Evolutionary conservation across 2,329 filamentous ascomycete genomes (phyloP), one percentile per base, ranked within the genome.

Genomic region (Fusarium secorum): DNA sequence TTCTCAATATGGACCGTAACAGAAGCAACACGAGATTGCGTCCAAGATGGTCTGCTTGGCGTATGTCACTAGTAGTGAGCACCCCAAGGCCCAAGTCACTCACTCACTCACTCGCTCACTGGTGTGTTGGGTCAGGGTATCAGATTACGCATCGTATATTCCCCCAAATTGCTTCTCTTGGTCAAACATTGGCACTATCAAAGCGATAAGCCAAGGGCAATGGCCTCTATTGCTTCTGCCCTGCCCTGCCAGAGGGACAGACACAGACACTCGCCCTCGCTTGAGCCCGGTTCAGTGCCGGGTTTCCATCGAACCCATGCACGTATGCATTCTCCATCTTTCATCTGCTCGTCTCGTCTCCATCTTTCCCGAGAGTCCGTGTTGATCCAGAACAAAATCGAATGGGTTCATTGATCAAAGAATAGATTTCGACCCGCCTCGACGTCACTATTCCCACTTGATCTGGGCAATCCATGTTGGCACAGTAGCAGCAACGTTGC

Each of bases 1-100:
- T 46, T 35, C 54, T 38, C 44, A 38, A 57, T 24, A 57, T 51
- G 38, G 38, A 30, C 15, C 26, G 20, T 33, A 42, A 46, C 33
- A 35, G 52, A 58, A 49, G 45, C 49, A 63, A 72, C 65, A 69
- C 69, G 57, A 72, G 57, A 72, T 72, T 59, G 38, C 41, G 42
- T 42, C 36, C 26, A 42, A 44, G 45, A 58, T 57, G 46, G 32
- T 54, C 41, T 44, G 42, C 69, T 72, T 72, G 69, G 69, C 69
- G 22, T 36, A 72, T 63, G 69, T 72, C 60, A 68, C 68, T 65
- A 64, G 38, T 39, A 36, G 48, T 26, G 22, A 52, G 30, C 22
- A 38, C 48, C 48, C 30, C 32, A 36, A 51, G 48, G 48, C 48
- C 32, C 32, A 51, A 51, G 22, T 35, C 32, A 45, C 33, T 54